Base-by-base conservation (phyloP, 1,139 yeast species). In the Kodamaea fungicola region DNA sequence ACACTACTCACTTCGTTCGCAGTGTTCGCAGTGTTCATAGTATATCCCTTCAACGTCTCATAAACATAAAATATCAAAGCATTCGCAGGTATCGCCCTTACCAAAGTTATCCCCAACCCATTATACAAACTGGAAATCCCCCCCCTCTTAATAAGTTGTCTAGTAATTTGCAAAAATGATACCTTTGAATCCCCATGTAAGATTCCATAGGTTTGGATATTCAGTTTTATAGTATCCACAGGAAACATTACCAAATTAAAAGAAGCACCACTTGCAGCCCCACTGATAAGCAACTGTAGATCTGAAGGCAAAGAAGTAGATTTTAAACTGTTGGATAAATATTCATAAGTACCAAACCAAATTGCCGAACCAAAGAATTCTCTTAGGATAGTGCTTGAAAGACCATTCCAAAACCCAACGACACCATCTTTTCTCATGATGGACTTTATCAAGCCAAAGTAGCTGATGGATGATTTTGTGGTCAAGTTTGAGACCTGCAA, bases 271-370 rank as follows among this genome's bases (percentile, higher is more conserved):
- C 97, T 96, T 39, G 75, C 58, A 0, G 96, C 96, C 36, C 98
- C 97, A 43, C 95, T 80, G 1, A 73, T 41, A 51, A 90, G 64
- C 22, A 82, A 59, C 49, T 84, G 85, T 42, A 72, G 52, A 7
- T 78, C 71, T 40, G 43, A 28, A 56, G 63, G 23, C 1, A 57
- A 43, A 16, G 51, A 51, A 2, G 51, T 46, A 1, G 49, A 42
- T 39, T 67, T 64, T 36, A 82, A 65, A 22, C 57, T 48, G 4
- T 59, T 59, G 30, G 72, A 66, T 30, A 77, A 62, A 34, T 71
- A 63, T 55, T 88, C 96, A 56, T 88, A 88, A 25, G 92, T 78
- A 1, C 96, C 94, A 62, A 90, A 90, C 97, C 97, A 90, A 3
- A 92, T 80, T 3, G 95, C 87, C 1, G 96, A 86, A 6, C 97